Evolutionary conservation across 192 early-diverging fungal genomes (phyloP), one percentile per base, ranked within the genome.

Genomic region (Ambispora gerdemannii): DNA sequence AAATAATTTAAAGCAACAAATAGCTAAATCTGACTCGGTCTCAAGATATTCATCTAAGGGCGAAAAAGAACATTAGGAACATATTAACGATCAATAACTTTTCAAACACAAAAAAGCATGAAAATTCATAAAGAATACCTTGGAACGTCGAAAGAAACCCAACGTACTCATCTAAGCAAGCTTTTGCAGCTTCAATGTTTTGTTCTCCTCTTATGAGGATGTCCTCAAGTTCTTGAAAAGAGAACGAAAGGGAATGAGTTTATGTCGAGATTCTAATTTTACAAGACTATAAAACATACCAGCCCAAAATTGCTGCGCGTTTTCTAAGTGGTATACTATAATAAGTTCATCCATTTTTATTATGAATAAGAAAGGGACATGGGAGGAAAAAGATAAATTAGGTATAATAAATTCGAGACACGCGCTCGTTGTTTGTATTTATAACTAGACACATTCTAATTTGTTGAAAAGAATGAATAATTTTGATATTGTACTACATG

Each of bases 1-100:
- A 22, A 86, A 58, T 24, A 86, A 67, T n/a, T 80, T 78, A 60
- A 84, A 86, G 19, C 76, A 78, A 20, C 78, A 78, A 32, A 72
- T 38, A 1, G 71, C 76, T n/a, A 84, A 43, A 38, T 86, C 80
- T 32, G 59, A 62, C 8, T 68, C 70, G 2, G 63, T 64, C 35
- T 78, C 75, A 34, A 84, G 30, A 55, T 79, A 86, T 25, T 84
- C 78, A 30, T 83, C 85, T 86, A 67, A 65, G 51, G 43, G 11
- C 33, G 43, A 49, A 50, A 56, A 31, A 43, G 47, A 47, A 60
- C 8, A 69, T 13, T 52, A 58, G 17, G 2, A n/a, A 13, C 4
- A 20, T 17, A 62, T 8, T 17, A 20, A 35, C 22, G 17, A 25
- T 47, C 6, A 47, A 10, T 17, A 47, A 47, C 8, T 6, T 47